phyloP scores from a whole-genome alignment of 1,284 basidiomycete species.

The Fomitopsis palustris region DNA sequence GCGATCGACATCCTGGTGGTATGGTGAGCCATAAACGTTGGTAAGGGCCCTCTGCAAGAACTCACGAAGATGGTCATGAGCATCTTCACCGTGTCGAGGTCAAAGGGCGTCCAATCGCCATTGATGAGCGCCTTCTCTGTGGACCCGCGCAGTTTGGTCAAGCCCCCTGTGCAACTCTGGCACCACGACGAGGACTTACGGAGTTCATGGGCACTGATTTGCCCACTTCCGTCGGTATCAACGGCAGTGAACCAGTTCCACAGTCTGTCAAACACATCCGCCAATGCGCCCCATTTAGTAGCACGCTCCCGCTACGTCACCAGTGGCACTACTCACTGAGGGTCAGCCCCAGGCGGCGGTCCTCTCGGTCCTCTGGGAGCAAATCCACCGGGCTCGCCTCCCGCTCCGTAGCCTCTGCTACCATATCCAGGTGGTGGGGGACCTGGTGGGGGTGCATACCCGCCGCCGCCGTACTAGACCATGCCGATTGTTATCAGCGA shows the following conservation, averaged over 20 bases:
- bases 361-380: constrained; percentile 33
- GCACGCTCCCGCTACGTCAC: background rate
- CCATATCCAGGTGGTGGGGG: constrained; percentile 28
- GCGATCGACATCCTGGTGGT: constrained; percentile 58
- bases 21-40: background rate
- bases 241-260: constrained; percentile 74
- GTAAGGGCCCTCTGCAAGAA: constrained; percentile 3
- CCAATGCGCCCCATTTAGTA: background rate
- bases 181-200: constrained; percentile 39
- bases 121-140: constrained; percentile 70
- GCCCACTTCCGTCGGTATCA: constrained; percentile 65
- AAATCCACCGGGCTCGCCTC: constrained; percentile 37
- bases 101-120: constrained; percentile 78
- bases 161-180: background rate
- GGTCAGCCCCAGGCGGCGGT: constrained; percentile 66
- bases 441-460: constrained; percentile 13
- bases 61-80: constrained; percentile 79
- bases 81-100: constrained; percentile 80
- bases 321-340: constrained; percentile 46
- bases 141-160: background rate
- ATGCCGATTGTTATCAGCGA: background rate
- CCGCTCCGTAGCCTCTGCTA: constrained; percentile 24
- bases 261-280: constrained; percentile 38
- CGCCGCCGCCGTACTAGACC: constrained; percentile 4
- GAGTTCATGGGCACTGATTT: constrained; percentile 63